Base-by-base conservation (phyloP, 2,329 filamentous ascomycete genomes). In the Biscogniauxia mediterranea region DNA sequence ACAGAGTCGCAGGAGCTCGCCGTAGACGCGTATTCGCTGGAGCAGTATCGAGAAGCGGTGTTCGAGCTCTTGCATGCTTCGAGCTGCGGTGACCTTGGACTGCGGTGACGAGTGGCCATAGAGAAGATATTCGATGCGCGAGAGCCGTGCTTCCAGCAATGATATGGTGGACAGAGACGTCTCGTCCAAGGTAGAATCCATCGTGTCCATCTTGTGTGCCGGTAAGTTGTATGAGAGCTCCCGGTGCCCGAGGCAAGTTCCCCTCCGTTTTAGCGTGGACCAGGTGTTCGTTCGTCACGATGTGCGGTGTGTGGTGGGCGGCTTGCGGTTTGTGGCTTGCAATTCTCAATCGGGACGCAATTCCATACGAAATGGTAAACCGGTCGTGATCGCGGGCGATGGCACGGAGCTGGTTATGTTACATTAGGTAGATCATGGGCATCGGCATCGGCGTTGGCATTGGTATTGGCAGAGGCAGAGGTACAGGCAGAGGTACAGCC, bases 1-100 rank as follows among this genome's bases (percentile, higher is more conserved):
- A 87, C 85, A 86, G 25, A 88, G 84, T 69, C 83, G 83, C 46
- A 88, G 76, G 6, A 88, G 77, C 66, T 88, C 85, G 26, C 78
- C 80, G 65, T 87, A 87, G 58, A 85, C 83, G 55, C 83, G 82
- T 38, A 84, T 75, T 57, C 78, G 77, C 28, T 81, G 81, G 5
- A 83, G 66, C 6, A 87, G 76, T 32, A 73, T 71, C 15, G 78
- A 75, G 68, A 87, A 84, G 25, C 83, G 82, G 56, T 78, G 78
- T 66, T 87, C 84, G 0, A 87, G 77, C 49, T 83, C 77, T 59
- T 78, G 78, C 51, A 87, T 74, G 51, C 78, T 76, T 20, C 77
- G 74, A 23, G 76, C 67, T 0, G 81, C 79, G 0, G 83, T 77
- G 17, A 73, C 73, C 21, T 79, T 68, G 5, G 71, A 67, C 15